Base-by-base conservation (phyloP, 2,329 filamentous ascomycete species). In the Stemphylium beticola region DNA sequence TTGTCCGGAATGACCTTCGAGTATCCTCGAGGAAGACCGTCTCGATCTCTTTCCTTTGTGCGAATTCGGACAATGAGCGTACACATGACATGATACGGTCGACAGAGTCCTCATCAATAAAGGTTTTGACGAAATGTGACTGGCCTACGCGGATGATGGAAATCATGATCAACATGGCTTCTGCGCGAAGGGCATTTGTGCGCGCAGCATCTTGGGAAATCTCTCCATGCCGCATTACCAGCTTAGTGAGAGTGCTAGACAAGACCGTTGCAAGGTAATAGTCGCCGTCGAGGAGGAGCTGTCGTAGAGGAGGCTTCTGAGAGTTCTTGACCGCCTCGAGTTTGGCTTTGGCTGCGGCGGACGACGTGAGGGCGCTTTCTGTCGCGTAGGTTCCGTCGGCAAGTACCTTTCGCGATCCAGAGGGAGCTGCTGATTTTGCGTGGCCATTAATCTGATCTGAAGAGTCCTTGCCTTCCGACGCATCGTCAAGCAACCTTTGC, bases 91-190 rank as follows among this genome's bases (percentile, higher is more conserved):
- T 98, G 75, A 99, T 93, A 67, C 95, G 88, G 76, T 99, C 95
- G n/a, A 98, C 86, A 0, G 95, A 97, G 74, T 99, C 95, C 75
- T 99, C 95, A 60, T 99, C 95, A 61, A 99, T 98, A 2, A 92
- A 91, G 1, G 92, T 90, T 81, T 98, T 98, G 72, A 96, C 95
- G 66, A 99, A 99, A 61, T 96, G 92, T n/a, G 93, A 98, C 78
- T 99, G 95, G 36, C 95, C 95, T 57, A 97, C 95, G 44, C 95
- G 92, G 64, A 99, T 92, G 65, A 99, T 96, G 4, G 95, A 98
- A 67, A 99, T 96, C 93, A 98, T 96, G 74, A 99, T 98, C 48
- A 99, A 84, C 95, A 99, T 99, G 39, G 95, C 95, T 77, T 99
- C 95, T 3, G 95, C 95, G 44, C 92, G 89, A 22, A 99, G 84